Conservation (phyloP, 2,329 filamentous ascomycete species). For the Blastomyces emzantsi region DNA sequence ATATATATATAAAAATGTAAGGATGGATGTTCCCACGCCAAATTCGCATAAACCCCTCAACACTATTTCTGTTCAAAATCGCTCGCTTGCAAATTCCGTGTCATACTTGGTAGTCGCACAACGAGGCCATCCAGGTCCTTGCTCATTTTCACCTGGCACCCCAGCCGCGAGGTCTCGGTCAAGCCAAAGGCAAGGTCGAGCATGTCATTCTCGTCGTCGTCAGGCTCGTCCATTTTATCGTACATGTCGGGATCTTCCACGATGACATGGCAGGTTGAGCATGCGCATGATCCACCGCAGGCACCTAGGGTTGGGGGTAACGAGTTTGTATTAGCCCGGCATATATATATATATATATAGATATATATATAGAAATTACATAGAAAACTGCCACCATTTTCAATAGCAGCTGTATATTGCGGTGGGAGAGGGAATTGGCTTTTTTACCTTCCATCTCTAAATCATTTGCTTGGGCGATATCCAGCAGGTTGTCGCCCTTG, state of each 20-base stretch:
- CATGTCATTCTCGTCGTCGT: constrained; percentile 83
- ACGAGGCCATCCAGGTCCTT: constrained; percentile 80
- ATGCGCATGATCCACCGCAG: constrained; percentile 88
- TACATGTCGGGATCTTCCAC: constrained; percentile 64
- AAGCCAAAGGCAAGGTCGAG: constrained; percentile 82
- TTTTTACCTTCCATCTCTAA: constrained; percentile 84
- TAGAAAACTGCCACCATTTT: not conserved
- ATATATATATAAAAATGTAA: not conserved
- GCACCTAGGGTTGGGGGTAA: constrained; percentile 47
- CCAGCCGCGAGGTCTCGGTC: constrained; percentile 74
- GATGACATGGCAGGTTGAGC: constrained; percentile 87
- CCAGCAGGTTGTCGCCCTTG: constrained; percentile 84
- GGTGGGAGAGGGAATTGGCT: not conserved
- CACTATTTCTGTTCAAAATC: constrained; percentile 57
- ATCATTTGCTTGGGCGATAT: constrained; percentile 90
- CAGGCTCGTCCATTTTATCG: constrained; percentile 67
- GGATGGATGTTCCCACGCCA: not conserved
- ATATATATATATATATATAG: not conserved
- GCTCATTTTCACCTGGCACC: constrained; percentile 86
- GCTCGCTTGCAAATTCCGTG: constrained; percentile 87
- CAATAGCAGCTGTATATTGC: not conserved
- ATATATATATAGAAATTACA: not conserved
- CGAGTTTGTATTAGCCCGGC: not conserved
- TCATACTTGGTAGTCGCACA: constrained; percentile 85
- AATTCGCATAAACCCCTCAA: not conserved